Conservation (phyloP, 2,329 filamentous ascomycete genomes). For the Nemania sp. region DNA sequence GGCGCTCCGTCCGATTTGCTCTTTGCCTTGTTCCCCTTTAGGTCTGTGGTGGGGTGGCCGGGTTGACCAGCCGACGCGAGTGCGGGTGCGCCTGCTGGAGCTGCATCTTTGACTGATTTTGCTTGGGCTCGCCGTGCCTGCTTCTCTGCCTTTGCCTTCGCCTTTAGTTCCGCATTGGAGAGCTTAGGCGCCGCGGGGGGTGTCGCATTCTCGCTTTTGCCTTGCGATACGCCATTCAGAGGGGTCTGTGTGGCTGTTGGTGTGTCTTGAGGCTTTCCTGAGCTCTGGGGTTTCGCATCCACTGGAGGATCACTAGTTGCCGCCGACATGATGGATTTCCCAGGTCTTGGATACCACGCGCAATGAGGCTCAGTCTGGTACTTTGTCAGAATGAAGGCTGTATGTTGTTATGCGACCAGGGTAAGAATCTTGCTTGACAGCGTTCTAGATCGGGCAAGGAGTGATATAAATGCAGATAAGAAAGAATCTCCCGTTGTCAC, state of each 20-base stretch:
- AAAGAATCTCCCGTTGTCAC: not conserved
- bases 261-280: constrained; percentile 24
- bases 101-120: constrained; percentile 59
- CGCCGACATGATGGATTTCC: constrained; percentile 28
- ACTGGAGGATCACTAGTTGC: constrained; percentile 23
- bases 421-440: not conserved
- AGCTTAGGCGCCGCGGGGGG: constrained; percentile 56
- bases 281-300: constrained; percentile 27
- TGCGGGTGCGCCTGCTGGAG: constrained; percentile 44
- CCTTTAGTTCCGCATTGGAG: constrained; percentile 81
- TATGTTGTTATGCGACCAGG: not conserved
- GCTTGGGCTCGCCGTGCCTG: constrained; percentile 78
- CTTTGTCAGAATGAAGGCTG: not conserved
- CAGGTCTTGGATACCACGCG: not conserved
- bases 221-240: constrained; percentile 29
- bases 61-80: constrained; percentile 42
- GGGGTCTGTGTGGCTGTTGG: constrained; percentile 19
- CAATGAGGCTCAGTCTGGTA: not conserved
- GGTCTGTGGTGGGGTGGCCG: constrained; percentile 46
- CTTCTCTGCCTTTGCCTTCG: constrained; percentile 88
- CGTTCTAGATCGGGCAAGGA: not conserved
- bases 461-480: not conserved
- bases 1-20: constrained; percentile 51
- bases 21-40: constrained; percentile 54
- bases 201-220: constrained; percentile 32